These are phyloP conservation scores for Seiridium cupressi DNA, from an alignment of 2,329 filamentous ascomycete genomes.

Conservation along the genomic window DNA sequence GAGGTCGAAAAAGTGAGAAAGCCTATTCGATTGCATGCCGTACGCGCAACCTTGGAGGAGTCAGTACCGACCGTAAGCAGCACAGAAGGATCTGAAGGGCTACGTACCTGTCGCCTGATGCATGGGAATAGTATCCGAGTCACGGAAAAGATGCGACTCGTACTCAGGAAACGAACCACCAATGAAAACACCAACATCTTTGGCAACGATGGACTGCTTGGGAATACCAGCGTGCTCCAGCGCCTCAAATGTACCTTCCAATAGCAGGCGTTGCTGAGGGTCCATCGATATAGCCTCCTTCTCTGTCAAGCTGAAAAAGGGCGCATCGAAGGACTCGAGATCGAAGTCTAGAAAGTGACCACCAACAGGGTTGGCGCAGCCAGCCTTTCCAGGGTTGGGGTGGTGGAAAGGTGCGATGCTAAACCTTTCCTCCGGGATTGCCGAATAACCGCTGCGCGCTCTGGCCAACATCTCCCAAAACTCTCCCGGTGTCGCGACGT, in stretches of 20 bases:
- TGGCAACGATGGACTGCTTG: constrained; percentile 43
- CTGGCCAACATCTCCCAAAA: constrained; percentile 44
- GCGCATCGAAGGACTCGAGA: constrained; percentile 46
- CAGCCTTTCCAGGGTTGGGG: constrained; percentile 33
- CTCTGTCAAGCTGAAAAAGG: constrained; percentile 51
- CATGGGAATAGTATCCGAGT: constrained; percentile 47
- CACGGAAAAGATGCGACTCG: constrained; percentile 41
- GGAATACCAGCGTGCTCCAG: constrained; percentile 51
- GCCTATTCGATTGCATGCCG: constrained; percentile 52
- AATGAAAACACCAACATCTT: constrained; percentile 48
- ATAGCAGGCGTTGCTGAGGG: constrained; percentile 50
- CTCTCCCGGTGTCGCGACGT: constrained; percentile 37
- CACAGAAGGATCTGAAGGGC: background rate
- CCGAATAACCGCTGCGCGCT: constrained; percentile 36
- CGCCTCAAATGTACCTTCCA: constrained; percentile 54
- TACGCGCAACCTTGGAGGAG: constrained; percentile 37
- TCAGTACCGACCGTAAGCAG: too few species aligned
- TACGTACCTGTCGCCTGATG: constrained; percentile 47
- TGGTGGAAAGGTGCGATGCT: constrained; percentile 32
- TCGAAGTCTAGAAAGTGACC: constrained; percentile 42
- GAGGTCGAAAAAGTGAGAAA: constrained; percentile 56
- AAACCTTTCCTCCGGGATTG: constrained; percentile 38
- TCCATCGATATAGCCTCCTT: constrained; percentile 52
- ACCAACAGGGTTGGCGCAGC: constrained; percentile 31
- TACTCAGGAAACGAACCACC: constrained; percentile 49